A percentile compares a stretch with the other conserved stretches of the same genome.
phyloP scores from a whole-genome alignment of 495 filamentous ascomycete species.

The Copromyces sp. region DNA sequence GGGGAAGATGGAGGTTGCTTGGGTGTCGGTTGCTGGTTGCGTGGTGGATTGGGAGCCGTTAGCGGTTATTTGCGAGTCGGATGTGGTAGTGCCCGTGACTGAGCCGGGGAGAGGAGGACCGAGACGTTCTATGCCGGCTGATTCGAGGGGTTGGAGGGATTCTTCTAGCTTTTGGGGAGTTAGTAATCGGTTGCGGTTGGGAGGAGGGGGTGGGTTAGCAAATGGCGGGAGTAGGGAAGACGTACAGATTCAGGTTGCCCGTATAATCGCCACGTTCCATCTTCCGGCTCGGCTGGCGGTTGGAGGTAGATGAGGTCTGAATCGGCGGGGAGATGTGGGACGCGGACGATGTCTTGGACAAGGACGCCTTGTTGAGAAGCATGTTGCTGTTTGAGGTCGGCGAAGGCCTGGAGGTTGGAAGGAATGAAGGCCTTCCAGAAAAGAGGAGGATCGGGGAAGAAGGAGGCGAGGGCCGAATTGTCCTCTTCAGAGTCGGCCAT shows the following conservation, averaged over 20 bases:
- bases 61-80: constrained; percentile 10
- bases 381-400: constrained; percentile 36
- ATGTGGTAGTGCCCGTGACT: not conserved
- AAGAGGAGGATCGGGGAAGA: constrained; percentile 71
- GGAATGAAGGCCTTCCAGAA: constrained; percentile 85
- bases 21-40: not conserved
- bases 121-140: constrained; percentile 59
- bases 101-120: constrained; percentile 31
- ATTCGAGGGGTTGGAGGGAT: constrained; percentile 54
- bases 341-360: constrained; percentile 18
- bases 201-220: not conserved
- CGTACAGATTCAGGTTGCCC: constrained; percentile 54
- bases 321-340: constrained; percentile 49
- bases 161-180: constrained; percentile 41
- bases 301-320: constrained; percentile 65
- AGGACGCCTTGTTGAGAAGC: constrained; percentile 26
- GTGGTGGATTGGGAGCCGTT: constrained; percentile 30
- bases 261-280: constrained; percentile 67
- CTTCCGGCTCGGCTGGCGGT: constrained; percentile 62
- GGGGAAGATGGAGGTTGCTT: not conserved
- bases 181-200: constrained; percentile 1
- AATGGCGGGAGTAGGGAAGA: not conserved
- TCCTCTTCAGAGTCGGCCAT: constrained; percentile 32
- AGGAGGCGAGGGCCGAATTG: constrained; percentile 25
- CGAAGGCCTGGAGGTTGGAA: constrained; percentile 60